Conservation (phyloP, 768 basidiomycete species). For the Auricularia sp. region DNA sequence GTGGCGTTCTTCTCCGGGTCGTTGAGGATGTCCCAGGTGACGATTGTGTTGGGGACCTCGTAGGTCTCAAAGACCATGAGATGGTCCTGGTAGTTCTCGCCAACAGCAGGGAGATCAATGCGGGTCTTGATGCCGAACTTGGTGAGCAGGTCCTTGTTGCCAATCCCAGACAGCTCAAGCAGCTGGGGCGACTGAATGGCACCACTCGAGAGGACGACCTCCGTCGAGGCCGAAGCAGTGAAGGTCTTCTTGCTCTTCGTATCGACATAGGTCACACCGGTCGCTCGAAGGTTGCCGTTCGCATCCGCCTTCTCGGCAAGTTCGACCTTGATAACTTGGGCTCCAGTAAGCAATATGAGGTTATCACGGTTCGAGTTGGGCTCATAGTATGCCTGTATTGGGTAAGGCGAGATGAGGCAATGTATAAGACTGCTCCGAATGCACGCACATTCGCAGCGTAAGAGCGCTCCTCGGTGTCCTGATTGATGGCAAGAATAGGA, state of each 20-base stretch:
- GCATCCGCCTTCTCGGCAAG: neutral
- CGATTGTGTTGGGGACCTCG: neutral
- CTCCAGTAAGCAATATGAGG: neutral
- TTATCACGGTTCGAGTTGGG: neutral
- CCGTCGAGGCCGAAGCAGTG: conserved; percentile 32
- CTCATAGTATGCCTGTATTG: neutral
- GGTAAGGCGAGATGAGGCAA: neutral
- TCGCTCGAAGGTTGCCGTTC: neutral
- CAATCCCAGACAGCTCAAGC: conserved; percentile 31
- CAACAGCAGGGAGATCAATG: conserved; percentile 33
- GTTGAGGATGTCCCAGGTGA: neutral
- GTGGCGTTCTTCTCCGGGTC: neutral
- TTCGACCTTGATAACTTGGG: neutral
- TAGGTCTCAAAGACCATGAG: neutral
- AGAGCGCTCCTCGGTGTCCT: neutral
- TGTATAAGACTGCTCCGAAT: neutral
- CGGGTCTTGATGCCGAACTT: conserved; percentile 22
- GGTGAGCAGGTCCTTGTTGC: conserved; percentile 22
- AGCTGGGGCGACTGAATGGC: conserved; percentile 16
- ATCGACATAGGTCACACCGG: conserved; percentile 11
- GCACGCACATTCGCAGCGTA: conserved; percentile 1
- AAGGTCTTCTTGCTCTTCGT: conserved; percentile 12
- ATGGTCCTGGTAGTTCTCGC: conserved; percentile 25
- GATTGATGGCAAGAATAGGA: neutral
- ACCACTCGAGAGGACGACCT: conserved; percentile 40